A percentile compares a stretch with the other conserved stretches of the same genome.
phyloP scores from a whole-genome alignment of 1,139 yeast genomes.

The Yamadazyma atlantica region DNA sequence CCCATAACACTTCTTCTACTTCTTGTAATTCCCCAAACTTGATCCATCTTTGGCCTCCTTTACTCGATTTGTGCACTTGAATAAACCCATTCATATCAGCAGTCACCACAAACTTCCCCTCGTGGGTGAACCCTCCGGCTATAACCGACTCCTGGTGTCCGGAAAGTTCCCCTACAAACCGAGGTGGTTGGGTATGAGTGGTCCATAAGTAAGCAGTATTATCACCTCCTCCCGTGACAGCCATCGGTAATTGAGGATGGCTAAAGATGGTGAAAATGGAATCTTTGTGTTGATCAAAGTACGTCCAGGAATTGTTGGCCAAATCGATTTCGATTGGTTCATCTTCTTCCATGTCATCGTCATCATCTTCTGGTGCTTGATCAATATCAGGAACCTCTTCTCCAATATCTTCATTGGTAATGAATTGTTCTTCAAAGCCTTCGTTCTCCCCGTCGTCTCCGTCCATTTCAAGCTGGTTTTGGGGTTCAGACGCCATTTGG shows the following conservation, averaged over 20 bases:
- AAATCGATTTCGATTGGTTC: slow-evolving; percentile 57
- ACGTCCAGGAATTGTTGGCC: slow-evolving; percentile 84
- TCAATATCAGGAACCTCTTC: slow-evolving; percentile 49
- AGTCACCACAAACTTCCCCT: slow-evolving; percentile 77
- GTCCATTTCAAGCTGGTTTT: no score
- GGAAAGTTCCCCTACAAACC: slow-evolving; percentile 66
- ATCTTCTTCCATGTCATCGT: slow-evolving; percentile 27
- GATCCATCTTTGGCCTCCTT: slow-evolving; percentile 83
- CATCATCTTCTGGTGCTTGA: slow-evolving; percentile 27
- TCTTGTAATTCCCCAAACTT: slow-evolving; percentile 72
- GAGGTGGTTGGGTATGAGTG: slow-evolving; percentile 80
- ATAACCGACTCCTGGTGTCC: slow-evolving; percentile 90
- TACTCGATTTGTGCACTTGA: slow-evolving; percentile 66
- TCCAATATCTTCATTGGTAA: slow-evolving; percentile 57
- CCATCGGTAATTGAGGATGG: slow-evolving; percentile 78
- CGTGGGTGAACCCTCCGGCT: slow-evolving; percentile 77
- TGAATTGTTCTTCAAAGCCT: slow-evolving; percentile 45
- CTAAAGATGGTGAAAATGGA: slow-evolving; percentile 75
- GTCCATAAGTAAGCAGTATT: slow-evolving; percentile 90
- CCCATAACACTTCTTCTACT: slow-evolving; percentile 78
- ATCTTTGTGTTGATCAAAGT: slow-evolving; percentile 86
- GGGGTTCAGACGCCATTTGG: no score
- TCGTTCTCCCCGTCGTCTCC: slow-evolving; percentile 7
- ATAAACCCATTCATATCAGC: slow-evolving; percentile 95
- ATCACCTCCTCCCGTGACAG: slow-evolving; percentile 89